A percentile compares a stretch with the other conserved stretches of the same genome.
Conservation (phyloP, 805 yeast genomes). For the Cyberlindnera euphorbiae region DNA sequence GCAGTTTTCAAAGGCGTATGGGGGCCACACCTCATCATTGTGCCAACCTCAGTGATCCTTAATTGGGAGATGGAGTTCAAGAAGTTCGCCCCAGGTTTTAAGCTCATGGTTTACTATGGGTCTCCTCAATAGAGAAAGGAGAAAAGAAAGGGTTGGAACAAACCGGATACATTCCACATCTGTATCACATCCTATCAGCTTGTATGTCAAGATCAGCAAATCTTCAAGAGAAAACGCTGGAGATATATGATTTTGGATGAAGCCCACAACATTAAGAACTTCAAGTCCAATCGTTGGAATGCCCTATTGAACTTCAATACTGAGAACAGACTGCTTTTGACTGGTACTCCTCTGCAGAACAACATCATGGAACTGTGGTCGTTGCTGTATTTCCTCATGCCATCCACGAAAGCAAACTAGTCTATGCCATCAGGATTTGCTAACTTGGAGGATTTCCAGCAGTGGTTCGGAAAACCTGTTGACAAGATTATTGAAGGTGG, state of each 20-base stretch:
- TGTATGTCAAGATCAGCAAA: slow-evolving; percentile 95
- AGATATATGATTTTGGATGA: slow-evolving; percentile 95
- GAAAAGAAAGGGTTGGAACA: slow-evolving; percentile 96
- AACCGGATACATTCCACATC: slow-evolving; percentile 91
- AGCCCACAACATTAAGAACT: slow-evolving; percentile 96
- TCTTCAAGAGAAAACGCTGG: slow-evolving; percentile 91
- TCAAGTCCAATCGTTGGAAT: slow-evolving; percentile 96
- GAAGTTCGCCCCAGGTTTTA: slow-evolving; percentile 96
- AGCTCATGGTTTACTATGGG: slow-evolving; percentile 92
- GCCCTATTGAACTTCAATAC: slow-evolving; percentile 92
- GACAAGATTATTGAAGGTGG: slow-evolving; percentile 85
- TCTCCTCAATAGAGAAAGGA: slow-evolving; percentile 95
- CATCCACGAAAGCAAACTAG: slow-evolving; percentile 66
- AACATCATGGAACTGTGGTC: slow-evolving; percentile 97
- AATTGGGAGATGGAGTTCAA: slow-evolving; percentile 99
- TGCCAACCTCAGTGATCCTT: slow-evolving; percentile 94
- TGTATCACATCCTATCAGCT: slow-evolving; percentile 96
- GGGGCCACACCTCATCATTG: slow-evolving; percentile 98
- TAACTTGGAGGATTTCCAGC: slow-evolving; percentile 90
- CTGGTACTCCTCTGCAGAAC: slow-evolving; percentile 97
- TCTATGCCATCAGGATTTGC: slow-evolving; percentile 92
- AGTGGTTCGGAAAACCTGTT: slow-evolving; percentile 98
- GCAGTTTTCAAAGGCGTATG: slow-evolving; percentile 93
- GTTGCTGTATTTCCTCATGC: slow-evolving; percentile 90
- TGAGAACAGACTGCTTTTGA: slow-evolving; percentile 75